These are phyloP conservation scores for Xylariaceae sp. DNA, from an alignment of 2,329 filamentous ascomycete genomes.

Conservation along the genomic window DNA sequence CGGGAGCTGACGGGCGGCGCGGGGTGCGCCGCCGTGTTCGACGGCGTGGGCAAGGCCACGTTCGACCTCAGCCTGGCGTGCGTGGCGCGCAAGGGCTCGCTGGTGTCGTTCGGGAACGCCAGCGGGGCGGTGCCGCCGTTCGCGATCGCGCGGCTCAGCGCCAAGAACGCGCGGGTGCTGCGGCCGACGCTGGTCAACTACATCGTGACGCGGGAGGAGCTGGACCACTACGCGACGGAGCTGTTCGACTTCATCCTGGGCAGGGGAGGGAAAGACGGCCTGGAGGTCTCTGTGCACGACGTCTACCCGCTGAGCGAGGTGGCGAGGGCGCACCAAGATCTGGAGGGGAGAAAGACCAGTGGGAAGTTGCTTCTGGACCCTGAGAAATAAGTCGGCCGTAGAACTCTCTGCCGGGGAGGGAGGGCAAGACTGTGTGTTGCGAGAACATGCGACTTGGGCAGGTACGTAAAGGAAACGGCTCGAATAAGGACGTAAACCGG, in stretches of 20 bases:
- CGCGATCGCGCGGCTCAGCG: conserved; percentile 48
- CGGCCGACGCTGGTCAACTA: conserved; percentile 73
- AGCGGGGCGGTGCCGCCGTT: conserved; percentile 72
- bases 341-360: conserved; percentile 77
- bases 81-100: conserved; percentile 70
- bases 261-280: conserved; percentile 49
- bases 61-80: conserved; percentile 75
- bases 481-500: no score
- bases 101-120: conserved; percentile 80
- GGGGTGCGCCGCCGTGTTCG: conserved; percentile 76
- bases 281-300: conserved; percentile 72
- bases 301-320: conserved; percentile 73
- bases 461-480: no score
- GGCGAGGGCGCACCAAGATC: conserved; percentile 67
- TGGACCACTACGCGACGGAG: conserved; percentile 69
- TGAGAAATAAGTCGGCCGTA: conserved; percentile 15
- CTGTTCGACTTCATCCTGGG: conserved; percentile 63
- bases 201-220: conserved; percentile 63
- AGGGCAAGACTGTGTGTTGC: no score
- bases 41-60: conserved; percentile 80
- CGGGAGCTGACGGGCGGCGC: conserved; percentile 66
- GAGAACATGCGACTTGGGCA: no score
- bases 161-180: conserved; percentile 74
- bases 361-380: conserved; percentile 70
- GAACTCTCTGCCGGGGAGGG: no score